Evolutionary conservation across 345 rosid species (phyloP).

Genomic region (Aquilaria yunnanensis): DNA sequence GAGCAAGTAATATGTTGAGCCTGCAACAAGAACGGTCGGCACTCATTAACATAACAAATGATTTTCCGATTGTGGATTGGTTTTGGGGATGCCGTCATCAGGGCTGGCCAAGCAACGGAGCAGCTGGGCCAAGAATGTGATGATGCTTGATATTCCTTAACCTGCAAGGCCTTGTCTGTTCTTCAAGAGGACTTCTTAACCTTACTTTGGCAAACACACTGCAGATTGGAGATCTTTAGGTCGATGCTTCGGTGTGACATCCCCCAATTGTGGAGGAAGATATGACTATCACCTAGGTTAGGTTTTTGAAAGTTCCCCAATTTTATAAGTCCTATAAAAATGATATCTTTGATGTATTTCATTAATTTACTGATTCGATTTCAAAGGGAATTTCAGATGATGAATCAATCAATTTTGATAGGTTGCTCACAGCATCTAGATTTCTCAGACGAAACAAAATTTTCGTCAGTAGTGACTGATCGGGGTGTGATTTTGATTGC

Average conservation of each 20-base stretch:
- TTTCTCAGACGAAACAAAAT: constrained; percentile 64
- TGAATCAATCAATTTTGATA: constrained; percentile 29
- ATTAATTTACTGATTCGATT: no score
- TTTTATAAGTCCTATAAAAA: neutral
- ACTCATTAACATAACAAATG: constrained; percentile 77
- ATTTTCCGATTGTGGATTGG: constrained; percentile 81
- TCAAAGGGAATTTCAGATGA: constrained; percentile 15
- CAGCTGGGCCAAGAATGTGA: constrained; percentile 27
- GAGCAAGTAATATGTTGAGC: constrained; percentile 21
- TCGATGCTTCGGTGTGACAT: constrained; percentile 17
- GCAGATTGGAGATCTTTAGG: constrained; percentile 29
- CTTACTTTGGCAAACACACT: constrained; percentile 87
- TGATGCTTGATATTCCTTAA: constrained; percentile 52
- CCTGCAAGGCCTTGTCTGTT: constrained; percentile 37
- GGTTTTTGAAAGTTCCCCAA: neutral
- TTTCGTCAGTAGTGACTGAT: constrained; percentile 36
- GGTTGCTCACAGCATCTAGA: constrained; percentile 59
- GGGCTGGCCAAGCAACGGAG: constrained; percentile 34
- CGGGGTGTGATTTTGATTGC: constrained; percentile 6
- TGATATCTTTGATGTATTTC: no score
- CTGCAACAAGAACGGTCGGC: constrained; percentile 46
- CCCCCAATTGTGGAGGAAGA: constrained; percentile 38
- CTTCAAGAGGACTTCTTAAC: constrained; percentile 59
- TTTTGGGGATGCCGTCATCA: constrained; percentile 59
- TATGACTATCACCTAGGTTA: constrained; percentile 38